Conservation (phyloP, 1,284 basidiomycete genomes). For the Hemileia vastatrix region DNA sequence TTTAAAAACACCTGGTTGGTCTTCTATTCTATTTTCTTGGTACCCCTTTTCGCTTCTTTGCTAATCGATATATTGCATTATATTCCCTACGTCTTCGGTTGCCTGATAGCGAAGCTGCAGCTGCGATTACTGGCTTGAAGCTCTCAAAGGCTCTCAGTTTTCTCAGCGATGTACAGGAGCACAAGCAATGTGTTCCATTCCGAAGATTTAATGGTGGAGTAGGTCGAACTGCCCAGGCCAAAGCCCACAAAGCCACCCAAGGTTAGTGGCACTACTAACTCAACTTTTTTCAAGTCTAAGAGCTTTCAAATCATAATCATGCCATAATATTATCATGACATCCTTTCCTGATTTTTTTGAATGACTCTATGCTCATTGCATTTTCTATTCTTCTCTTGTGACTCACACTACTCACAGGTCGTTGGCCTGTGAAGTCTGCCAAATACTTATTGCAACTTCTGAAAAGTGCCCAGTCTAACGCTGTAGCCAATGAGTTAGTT, state of each 20-base stretch:
- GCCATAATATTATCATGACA: not conserved
- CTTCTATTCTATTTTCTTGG: constrained; percentile 23
- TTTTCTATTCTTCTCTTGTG: constrained; percentile 38
- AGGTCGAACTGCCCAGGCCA: constrained; percentile 92
- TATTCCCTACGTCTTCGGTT: not conserved
- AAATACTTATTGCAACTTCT: constrained; percentile 87
- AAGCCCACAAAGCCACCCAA: constrained; percentile 93
- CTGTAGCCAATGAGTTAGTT: constrained; percentile 92
- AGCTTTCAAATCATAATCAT: not conserved
- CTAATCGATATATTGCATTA: not conserved
- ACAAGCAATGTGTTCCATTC: constrained; percentile 97
- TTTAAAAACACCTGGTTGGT: constrained; percentile 99
- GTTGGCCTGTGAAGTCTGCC: constrained; percentile 99
- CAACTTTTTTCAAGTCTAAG: not conserved
- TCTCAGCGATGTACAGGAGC: constrained; percentile 86
- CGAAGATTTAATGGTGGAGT: constrained; percentile 93
- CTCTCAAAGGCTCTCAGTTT: constrained; percentile 92
- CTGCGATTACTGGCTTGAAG: constrained; percentile 63
- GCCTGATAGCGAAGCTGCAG: constrained; percentile 43
- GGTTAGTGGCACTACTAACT: constrained; percentile 51
- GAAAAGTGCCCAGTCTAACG: constrained; percentile 99
- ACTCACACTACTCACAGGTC: constrained; percentile 53
- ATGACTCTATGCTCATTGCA: constrained; percentile 11
- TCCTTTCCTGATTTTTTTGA: not conserved
- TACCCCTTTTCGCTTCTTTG: not conserved